These are phyloP conservation scores for Sinapis alba DNA, from an alignment of 441 rosid species.

Conservation along the genomic window DNA sequence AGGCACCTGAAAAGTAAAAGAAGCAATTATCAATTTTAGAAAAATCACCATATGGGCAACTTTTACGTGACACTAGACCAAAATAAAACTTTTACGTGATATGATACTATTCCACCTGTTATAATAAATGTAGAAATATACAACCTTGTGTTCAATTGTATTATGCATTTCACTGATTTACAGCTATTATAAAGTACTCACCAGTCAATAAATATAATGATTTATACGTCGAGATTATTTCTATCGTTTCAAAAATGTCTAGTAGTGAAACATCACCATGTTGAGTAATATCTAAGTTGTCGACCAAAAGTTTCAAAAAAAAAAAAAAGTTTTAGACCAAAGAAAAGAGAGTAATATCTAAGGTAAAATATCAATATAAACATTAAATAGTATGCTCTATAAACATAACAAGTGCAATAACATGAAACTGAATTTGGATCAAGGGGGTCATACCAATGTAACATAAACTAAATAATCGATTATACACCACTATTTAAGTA, in stretches of 20 bases:
- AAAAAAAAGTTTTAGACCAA: too few species aligned
- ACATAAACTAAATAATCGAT: not conserved
- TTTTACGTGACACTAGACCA: slow-evolving; percentile 28
- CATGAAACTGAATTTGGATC: not conserved
- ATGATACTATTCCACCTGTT: slow-evolving; percentile 17
- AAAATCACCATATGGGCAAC: not conserved
- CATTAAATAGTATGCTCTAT: too few species aligned
- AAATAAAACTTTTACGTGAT: slow-evolving; percentile 17
- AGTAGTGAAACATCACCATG: not conserved
- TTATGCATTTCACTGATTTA: not conserved
- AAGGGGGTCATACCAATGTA: not conserved
- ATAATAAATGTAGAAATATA: not conserved
- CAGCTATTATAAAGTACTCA: not conserved
- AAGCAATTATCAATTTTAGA: not conserved
- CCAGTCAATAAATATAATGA: not conserved
- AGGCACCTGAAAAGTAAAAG: slow-evolving; percentile 35
- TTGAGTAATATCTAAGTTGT: not conserved
- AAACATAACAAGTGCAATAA: not conserved
- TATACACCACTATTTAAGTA: not conserved
- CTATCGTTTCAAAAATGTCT: not conserved
- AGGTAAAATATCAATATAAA: too few species aligned
- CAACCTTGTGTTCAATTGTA: not conserved
- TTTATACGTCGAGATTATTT: not conserved
- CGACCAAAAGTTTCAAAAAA: too few species aligned
- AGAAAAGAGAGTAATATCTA: too few species aligned